A percentile compares a stretch with the other conserved stretches of the same genome.
Conservation (phyloP, 208 protist genomes). For the Acanthamoeba lenticulata region DNA sequence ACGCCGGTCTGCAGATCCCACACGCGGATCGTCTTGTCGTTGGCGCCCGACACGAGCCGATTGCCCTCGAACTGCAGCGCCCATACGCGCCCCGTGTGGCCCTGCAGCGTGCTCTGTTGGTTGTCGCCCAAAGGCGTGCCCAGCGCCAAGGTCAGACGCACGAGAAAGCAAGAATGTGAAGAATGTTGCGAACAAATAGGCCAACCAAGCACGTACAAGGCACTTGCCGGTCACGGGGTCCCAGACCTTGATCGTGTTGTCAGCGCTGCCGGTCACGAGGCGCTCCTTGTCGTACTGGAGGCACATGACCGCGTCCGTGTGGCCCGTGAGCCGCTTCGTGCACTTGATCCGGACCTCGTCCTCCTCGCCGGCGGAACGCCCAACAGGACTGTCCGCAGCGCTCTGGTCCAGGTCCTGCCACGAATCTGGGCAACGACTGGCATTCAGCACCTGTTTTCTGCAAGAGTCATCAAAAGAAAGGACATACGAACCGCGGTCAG, state of each 20-base stretch:
- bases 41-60: slow-evolving; percentile 22
- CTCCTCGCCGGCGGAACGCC: neutral
- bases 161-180: neutral
- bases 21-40: neutral
- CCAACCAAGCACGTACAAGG: neutral
- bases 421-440: neutral
- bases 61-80: slow-evolving; percentile 52
- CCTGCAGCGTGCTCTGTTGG: slow-evolving; percentile 13
- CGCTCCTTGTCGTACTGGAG: slow-evolving; percentile 48
- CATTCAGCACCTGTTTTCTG: neutral
- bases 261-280: slow-evolving; percentile 19
- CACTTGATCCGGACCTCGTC: neutral
- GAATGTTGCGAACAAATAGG: neutral
- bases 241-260: slow-evolving; percentile 64
- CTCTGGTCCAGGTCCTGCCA: neutral
- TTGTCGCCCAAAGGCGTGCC: neutral
- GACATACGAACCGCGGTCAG: neutral
- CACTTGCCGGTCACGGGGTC: slow-evolving; percentile 30
- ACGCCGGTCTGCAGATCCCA: slow-evolving; percentile 32
- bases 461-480: neutral
- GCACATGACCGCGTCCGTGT: slow-evolving; percentile 35
- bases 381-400: too few relatives aligned
- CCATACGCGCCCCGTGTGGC: slow-evolving; percentile 31
- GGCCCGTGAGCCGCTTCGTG: slow-evolving; percentile 8
- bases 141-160: too few relatives aligned